A percentile compares a stretch with the other conserved stretches of the same genome.
Evolutionary conservation across 345 rosid species (phyloP).

Genomic region (Brassica rapa): DNA sequence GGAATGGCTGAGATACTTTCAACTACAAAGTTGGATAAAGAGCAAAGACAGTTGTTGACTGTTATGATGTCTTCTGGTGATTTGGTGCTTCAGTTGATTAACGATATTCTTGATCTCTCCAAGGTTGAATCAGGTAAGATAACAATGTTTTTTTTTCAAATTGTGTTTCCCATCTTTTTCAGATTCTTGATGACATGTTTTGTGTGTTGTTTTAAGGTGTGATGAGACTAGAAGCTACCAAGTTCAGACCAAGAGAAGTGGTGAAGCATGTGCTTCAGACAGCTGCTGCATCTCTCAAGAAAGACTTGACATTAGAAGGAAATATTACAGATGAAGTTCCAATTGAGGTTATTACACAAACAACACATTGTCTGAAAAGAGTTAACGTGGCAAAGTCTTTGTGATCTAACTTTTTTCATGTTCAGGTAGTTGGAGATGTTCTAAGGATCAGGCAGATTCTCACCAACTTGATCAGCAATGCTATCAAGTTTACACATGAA

Average conservation of each 20-base stretch:
- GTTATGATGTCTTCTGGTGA: slow-evolving; percentile 99
- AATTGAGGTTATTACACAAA: slow-evolving; percentile 53
- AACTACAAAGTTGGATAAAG: slow-evolving; percentile 65
- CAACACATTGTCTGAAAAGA: slow-evolving; percentile 1
- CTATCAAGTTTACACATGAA: slow-evolving; percentile 91
- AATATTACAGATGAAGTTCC: slow-evolving; percentile 88
- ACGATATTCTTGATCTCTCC: slow-evolving; percentile 96
- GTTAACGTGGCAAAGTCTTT: neutral
- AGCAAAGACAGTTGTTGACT: slow-evolving; percentile 72
- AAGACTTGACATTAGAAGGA: slow-evolving; percentile 80
- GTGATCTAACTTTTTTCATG: neutral
- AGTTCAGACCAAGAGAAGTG: slow-evolving; percentile 88
- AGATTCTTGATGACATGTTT: slow-evolving; percentile 1
- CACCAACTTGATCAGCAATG: slow-evolving; percentile 96
- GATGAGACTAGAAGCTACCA: slow-evolving; percentile 94
- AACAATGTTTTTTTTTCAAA: neutral
- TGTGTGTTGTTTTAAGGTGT: slow-evolving; percentile 47
- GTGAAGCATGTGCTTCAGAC: slow-evolving; percentile 96
- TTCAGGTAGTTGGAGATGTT: slow-evolving; percentile 93
- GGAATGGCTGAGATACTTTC: slow-evolving; percentile 97
- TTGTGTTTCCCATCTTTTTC: slow-evolving; percentile 3
- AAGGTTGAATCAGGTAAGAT: slow-evolving; percentile 89
- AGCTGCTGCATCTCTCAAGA: slow-evolving; percentile 85
- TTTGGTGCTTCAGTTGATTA: slow-evolving; percentile 88
- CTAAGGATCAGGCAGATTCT: slow-evolving; percentile 92